A percentile compares a stretch with the other conserved stretches of the same genome.
Evolutionary conservation across 2,329 filamentous ascomycete genomes (phyloP).

Genomic region (Coleophoma eucalyptorum): DNA sequence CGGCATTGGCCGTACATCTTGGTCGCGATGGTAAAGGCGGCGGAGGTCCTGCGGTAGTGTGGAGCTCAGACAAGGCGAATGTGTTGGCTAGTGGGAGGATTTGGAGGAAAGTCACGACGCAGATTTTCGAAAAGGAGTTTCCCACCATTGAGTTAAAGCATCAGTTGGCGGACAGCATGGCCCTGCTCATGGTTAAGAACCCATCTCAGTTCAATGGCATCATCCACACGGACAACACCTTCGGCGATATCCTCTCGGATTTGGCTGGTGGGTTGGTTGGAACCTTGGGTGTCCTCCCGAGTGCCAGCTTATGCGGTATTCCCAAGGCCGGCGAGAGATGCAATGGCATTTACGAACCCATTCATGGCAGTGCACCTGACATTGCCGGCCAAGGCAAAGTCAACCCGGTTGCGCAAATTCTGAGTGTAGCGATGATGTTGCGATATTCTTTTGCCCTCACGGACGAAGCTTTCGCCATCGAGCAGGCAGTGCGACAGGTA

Average conservation of each 20-base stretch:
- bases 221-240: slow-evolving; percentile 79
- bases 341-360: slow-evolving; percentile 94
- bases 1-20: no score
- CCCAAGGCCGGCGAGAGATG: slow-evolving; percentile 73
- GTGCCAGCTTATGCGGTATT: slow-evolving; percentile 76
- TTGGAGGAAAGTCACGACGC: slow-evolving; percentile 80
- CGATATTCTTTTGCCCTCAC: slow-evolving; percentile 81
- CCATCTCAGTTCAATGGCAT: slow-evolving; percentile 81
- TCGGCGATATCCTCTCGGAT: slow-evolving; percentile 91
- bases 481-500: slow-evolving; percentile 72
- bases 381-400: slow-evolving; percentile 87
- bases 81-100: slow-evolving; percentile 83
- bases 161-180: slow-evolving; percentile 88
- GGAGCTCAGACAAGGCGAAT: slow-evolving; percentile 86
- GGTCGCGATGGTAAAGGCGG: no score
- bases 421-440: slow-evolving; percentile 93
- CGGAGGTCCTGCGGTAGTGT: no score
- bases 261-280: slow-evolving; percentile 91
- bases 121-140: slow-evolving; percentile 82
- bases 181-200: slow-evolving; percentile 95
- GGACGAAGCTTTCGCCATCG: slow-evolving; percentile 70
- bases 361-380: slow-evolving; percentile 87
- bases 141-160: slow-evolving; percentile 76
- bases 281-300: slow-evolving; percentile 79
- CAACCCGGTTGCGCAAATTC: slow-evolving; percentile 83